A percentile compares a stretch with the other conserved stretches of the same genome.
These are phyloP conservation scores for Pleodorina starrii DNA, from an alignment of 139 green algal species.

Conservation along the genomic window DNA sequence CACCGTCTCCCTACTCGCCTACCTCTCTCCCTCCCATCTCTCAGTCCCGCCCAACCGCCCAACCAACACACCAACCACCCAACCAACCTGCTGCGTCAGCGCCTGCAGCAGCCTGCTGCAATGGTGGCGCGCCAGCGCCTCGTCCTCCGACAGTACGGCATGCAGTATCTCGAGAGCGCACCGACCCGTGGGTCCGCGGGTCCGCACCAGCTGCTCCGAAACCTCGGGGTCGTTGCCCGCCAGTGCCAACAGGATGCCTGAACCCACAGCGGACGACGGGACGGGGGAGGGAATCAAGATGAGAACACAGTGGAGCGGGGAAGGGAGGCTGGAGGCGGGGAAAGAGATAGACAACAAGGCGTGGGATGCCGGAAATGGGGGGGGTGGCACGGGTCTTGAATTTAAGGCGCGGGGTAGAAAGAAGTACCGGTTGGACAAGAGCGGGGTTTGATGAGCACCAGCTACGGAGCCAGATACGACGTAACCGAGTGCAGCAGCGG, in stretches of 20 bases:
- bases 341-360: no score
- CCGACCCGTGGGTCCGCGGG: neutral
- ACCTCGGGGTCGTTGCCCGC: neutral
- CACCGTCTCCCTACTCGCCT: neutral
- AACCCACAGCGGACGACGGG: no score
- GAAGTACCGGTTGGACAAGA: no score
- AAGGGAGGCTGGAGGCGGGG: no score
- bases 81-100: neutral
- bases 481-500: no score
- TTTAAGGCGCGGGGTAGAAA: no score
- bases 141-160: neutral
- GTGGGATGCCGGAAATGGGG: no score
- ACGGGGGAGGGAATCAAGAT: no score
- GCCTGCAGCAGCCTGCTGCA: neutral
- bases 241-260: constrained; percentile 27
- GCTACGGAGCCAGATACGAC: no score
- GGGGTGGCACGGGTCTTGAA: no score
- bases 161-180: neutral
- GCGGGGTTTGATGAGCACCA: no score
- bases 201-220: neutral
- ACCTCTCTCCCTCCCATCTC: neutral
- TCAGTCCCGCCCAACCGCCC: neutral
- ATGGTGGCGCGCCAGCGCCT: neutral
- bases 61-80: neutral
- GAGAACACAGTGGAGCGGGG: neutral